A percentile compares a stretch with the other conserved stretches of the same genome.
Evolutionary conservation across 192 early-diverging fungal genomes (phyloP).

Genomic region (Coemansia sp.): DNA sequence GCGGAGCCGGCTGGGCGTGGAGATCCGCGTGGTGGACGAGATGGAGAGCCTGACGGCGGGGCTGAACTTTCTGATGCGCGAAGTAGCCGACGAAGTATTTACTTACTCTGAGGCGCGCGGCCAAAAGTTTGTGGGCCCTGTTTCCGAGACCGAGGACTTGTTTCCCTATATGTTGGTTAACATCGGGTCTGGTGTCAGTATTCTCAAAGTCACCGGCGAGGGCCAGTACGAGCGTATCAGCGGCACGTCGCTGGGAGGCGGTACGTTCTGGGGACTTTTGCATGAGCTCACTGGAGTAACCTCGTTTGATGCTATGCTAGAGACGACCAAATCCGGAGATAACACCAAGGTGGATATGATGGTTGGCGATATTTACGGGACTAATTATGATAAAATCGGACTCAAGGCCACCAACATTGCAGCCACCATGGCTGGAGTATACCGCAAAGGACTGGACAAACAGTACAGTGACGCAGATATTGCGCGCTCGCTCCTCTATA

Average conservation of each 20-base stretch:
- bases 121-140: conserved; percentile 64
- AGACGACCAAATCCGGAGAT: conserved; percentile 86
- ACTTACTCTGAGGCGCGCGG: conserved; percentile 80
- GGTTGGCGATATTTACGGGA: conserved; percentile 95
- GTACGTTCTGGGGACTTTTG: conserved; percentile 94
- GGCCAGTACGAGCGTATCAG: conserved; percentile 86
- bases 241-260: conserved; percentile 89
- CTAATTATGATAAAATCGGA: conserved; percentile 88
- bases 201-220: conserved; percentile 90
- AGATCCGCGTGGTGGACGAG: conserved; percentile 86
- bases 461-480: conserved; percentile 81
- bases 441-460: conserved; percentile 75
- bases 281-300: conserved; percentile 84
- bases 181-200: conserved; percentile 95
- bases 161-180: conserved; percentile 98
- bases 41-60: conserved; percentile 87
- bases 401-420: conserved; percentile 94
- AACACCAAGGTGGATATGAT: conserved; percentile 87
- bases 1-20: conserved; percentile 66
- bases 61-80: conserved; percentile 87
- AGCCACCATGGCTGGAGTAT: conserved; percentile 94
- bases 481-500: conserved; percentile 85
- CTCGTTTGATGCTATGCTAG: conserved; percentile 88
- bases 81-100: conserved; percentile 93
- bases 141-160: conserved; percentile 48